A percentile compares a stretch with the other conserved stretches of the same genome.
Conservation (phyloP, 2,329 filamentous ascomycete species). For the Pseudogymnoascus sp. region DNA sequence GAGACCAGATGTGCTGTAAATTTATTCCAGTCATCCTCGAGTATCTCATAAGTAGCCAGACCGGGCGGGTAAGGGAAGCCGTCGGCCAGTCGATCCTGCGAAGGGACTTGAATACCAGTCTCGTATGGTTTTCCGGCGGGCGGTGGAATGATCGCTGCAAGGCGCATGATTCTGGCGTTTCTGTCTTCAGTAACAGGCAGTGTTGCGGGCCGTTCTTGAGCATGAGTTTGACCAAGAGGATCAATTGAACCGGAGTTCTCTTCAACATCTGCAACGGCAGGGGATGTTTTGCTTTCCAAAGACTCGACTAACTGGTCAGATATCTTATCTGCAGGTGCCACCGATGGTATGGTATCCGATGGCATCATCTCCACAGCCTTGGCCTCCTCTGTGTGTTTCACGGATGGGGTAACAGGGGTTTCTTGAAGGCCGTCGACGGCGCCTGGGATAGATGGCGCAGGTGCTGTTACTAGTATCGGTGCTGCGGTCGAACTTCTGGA, state of each 20-base stretch:
- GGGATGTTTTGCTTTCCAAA: not conserved
- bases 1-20: conserved; percentile 1
- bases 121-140: not conserved
- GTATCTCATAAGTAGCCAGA: conserved; percentile 11
- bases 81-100: conserved; percentile 4
- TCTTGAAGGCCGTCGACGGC: not conserved
- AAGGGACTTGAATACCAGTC: conserved; percentile 13
- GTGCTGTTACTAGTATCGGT: not conserved
- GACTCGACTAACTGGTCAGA: not conserved
- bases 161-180: not conserved
- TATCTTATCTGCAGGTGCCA: not conserved
- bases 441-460: not conserved
- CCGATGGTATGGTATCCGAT: not conserved
- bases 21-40: conserved; percentile 11
- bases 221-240: not conserved
- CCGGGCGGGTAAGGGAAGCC: conserved; percentile 17
- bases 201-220: conserved; percentile 13
- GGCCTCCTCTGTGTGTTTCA: not conserved
- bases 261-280: not conserved
- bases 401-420: not conserved
- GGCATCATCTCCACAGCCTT: not conserved
- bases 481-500: conserved; percentile 1
- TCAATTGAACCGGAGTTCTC: not conserved
- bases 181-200: not conserved
- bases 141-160: not conserved